Evolutionary conservation across 2,329 filamentous ascomycete genomes (phyloP), one percentile per base, ranked within the genome.

Genomic region (Septoria linicola): DNA sequence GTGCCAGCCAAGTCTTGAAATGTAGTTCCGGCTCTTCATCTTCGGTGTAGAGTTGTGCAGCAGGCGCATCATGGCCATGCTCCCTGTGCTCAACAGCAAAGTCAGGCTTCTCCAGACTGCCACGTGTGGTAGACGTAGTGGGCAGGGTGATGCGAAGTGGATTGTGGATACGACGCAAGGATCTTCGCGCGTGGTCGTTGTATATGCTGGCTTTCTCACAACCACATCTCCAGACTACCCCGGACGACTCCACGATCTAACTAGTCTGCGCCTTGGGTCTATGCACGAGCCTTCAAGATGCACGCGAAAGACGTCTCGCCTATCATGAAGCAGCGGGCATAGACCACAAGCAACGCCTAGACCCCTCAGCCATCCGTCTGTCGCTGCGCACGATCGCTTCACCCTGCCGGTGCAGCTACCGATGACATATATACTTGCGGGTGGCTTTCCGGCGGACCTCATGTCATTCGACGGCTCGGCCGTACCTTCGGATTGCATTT

Each of bases 21-120:
- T 56, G 51, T 3, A 60, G 40, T 19, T 55, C 51, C 23, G 55
- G 58, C 31, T 55, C 58, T 16, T 53, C 39, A n/a, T 59, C 55
- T 20, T 20, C 37, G 10, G 14, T 16, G 14, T 34, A 34, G 31
- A 34, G 11, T 34, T 34, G 31, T 5, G 31, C 31, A 34, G 11
- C 31, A 34, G 31, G 31, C 11, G 31, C n/a, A 7, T 16, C 4
- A 4, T 16, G 11, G 31, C 11, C 11, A 16, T 13, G 5, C 11
- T 16, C 31, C 4, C 5, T 34, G n/a, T 16, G 31, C 14, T 34
- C 31, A n/a, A 34, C 11, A 34, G 5, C 31, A n/a, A n/a, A n/a
- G 6, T 5, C 31, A n/a, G 4, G 4, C 31, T 34, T 34, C 14
- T 34, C 31, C 5, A 34, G 31, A 34, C 31, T 34, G 5, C 31